These are phyloP conservation scores for Salpingoeca rosetta DNA, from an alignment of 78 protist species.

Conservation along the genomic window DNA sequence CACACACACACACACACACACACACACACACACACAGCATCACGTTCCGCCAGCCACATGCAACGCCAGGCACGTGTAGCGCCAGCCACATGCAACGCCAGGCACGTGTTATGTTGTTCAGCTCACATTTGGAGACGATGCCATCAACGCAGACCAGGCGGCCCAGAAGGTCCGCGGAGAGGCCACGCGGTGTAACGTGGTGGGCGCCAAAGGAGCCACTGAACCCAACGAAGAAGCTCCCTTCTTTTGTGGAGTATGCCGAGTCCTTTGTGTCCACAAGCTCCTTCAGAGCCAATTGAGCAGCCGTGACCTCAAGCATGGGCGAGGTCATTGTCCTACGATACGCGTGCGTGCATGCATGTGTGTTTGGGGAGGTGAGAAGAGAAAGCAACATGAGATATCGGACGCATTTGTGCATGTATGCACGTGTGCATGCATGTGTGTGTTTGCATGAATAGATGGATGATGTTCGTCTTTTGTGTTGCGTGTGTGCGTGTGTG, in stretches of 20 bases:
- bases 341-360: not conserved
- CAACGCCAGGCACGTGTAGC: too few species aligned
- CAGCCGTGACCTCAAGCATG: not conserved
- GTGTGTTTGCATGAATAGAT: not conserved
- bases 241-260: not conserved
- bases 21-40: too few species aligned
- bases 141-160: conserved; percentile 87
- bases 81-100: not conserved
- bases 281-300: conserved; percentile 42
- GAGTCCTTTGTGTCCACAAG: not conserved
- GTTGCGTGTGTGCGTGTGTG: not conserved
- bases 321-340: not conserved
- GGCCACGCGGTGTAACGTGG: conserved; percentile 85
- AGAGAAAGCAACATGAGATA: not conserved
- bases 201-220: conserved; percentile 80
- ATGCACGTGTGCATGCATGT: too few species aligned
- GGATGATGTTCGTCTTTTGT: not conserved
- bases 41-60: too few species aligned
- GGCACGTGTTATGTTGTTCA: not conserved
- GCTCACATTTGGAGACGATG: conserved; percentile 86
- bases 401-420: not conserved
- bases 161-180: conserved; percentile 61
- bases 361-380: not conserved
- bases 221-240: conserved; percentile 60
- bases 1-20: not conserved